Evolutionary conservation across 2,329 filamentous ascomycete genomes (phyloP), one percentile per base, ranked within the genome.

Genomic region (Erysiphe pulchra): DNA sequence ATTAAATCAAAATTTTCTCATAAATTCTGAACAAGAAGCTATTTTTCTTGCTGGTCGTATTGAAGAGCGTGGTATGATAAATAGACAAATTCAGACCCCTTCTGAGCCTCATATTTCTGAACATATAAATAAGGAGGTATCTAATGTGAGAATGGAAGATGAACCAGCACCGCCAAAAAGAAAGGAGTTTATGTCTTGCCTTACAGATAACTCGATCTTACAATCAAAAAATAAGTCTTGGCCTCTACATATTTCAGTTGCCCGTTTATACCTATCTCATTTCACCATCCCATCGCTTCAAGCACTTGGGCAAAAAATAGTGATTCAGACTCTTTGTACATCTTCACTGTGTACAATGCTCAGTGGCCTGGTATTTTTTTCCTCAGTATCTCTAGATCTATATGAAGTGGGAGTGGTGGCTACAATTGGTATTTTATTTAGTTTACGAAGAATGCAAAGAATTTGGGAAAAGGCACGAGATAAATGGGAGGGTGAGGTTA

Each of bases 21-120:
- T 76, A 0, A 71, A 71, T 3, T 78, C 86, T 0, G 86, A 94
- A 60, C 77, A 77, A 53, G 77, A 76, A 46, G 70, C 84, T n/a
- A 77, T 93, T 42, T 92, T 79, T 61, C 70, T 93, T 2, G 73
- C 81, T 7, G 87, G 87, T 1, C 73, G 77, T 42, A 75, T 92
- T 53, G 68, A 73, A 16, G 76, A 79, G 58, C 69, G 73, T 17
- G 74, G 74, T 1, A 62, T 75, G 38, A 46, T 50, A 17, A 39
- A 44, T 36, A 45, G 47, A 47, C 45, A 51, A 28, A 24, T 42
- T 11, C 5, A 37, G 11, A 17, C 13, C 34, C 20, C 20, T 24
- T 6, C 20, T 24, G 6, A 6, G 20, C 6, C 3, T 24, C 20
- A 24, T 24, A 6, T 24, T 24, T 24, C 44, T 55, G 53, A 53